Percentiles rank a stretch among this genome's conserved stretches.
Evolutionary conservation across 768 basidiomycete genomes (phyloP).

Genomic region (Cystofilobasidium macerans): DNA sequence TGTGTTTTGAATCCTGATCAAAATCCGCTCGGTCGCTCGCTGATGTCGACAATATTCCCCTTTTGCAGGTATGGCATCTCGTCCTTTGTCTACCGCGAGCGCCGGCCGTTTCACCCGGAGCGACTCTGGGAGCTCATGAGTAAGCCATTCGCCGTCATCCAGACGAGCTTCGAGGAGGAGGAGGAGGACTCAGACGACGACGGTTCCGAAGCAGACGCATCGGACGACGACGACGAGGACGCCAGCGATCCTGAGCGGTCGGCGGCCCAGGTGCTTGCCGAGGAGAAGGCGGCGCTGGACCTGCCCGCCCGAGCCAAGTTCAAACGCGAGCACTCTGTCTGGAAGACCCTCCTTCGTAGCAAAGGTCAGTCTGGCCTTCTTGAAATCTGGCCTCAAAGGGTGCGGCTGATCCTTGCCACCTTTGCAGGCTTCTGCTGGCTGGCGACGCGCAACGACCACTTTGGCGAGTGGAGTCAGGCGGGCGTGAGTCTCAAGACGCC

Average conservation of each 20-base stretch:
- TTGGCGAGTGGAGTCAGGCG: slow-evolving; percentile 38
- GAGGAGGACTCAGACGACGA: slow-evolving; percentile 30
- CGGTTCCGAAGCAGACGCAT: slow-evolving; percentile 17
- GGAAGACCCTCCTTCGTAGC: neutral
- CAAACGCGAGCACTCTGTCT: neutral
- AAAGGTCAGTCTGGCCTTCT: neutral
- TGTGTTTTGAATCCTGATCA: no score
- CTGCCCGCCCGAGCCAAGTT: neutral
- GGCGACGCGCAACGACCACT: slow-evolving; percentile 34
- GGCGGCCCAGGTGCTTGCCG: neutral
- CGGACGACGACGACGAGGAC: slow-evolving; percentile 28
- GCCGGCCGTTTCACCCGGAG: slow-evolving; percentile 37
- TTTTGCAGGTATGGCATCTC: slow-evolving; percentile 31
- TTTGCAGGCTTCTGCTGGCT: slow-evolving; percentile 38
- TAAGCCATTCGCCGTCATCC: slow-evolving; percentile 36
- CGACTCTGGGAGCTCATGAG: slow-evolving; percentile 36
- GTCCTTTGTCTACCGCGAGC: slow-evolving; percentile 36
- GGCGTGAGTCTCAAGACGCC: slow-evolving; percentile 30
- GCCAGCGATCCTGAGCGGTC: slow-evolving; percentile 24
- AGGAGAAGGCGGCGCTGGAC: slow-evolving; percentile 3
- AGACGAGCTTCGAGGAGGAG: slow-evolving; percentile 29
- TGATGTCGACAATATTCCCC: no score
- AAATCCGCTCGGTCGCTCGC: no score
- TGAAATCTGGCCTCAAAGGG: neutral
- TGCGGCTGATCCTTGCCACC: neutral